Percentiles rank a stretch among this genome's conserved stretches.
phyloP scores from a whole-genome alignment of 1,284 basidiomycete genomes.

The Tremellales sp. region DNA sequence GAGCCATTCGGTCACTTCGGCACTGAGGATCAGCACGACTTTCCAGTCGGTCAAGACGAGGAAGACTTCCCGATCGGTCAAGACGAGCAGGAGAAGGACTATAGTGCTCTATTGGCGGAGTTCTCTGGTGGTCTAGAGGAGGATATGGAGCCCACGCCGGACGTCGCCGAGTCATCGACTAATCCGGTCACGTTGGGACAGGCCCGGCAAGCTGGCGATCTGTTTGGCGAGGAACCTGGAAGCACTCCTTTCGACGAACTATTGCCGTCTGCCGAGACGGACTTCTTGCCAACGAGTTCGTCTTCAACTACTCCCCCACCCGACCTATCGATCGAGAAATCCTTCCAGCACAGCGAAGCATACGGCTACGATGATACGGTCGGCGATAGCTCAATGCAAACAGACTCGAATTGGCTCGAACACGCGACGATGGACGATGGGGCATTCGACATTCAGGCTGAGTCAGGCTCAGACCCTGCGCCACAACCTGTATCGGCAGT shows the following conservation, averaged over 20 bases:
- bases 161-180: background rate
- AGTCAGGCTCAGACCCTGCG: background rate
- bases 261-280: constrained; percentile 2
- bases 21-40: background rate
- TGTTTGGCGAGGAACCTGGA: constrained; percentile 10
- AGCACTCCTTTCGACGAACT: constrained; percentile 10
- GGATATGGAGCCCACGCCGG: background rate
- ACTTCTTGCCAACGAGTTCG: background rate
- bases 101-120: constrained; percentile 25
- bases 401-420: constrained; percentile 33
- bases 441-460: constrained; percentile 12
- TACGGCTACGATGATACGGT: constrained; percentile 5
- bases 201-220: background rate
- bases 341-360: background rate
- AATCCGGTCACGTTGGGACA: background rate
- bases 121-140: constrained; percentile 20
- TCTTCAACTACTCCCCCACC: constrained; percentile 10
- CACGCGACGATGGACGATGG: constrained; percentile 36
- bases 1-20: background rate
- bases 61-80: background rate
- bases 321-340: constrained; percentile 17
- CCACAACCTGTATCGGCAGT: background rate
- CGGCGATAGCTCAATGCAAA: constrained; percentile 22
- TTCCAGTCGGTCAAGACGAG: background rate
- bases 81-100: constrained; percentile 13